Conservation (phyloP, 1,284 basidiomycete species). For the Anthracocystis panici-leucophaei region DNA sequence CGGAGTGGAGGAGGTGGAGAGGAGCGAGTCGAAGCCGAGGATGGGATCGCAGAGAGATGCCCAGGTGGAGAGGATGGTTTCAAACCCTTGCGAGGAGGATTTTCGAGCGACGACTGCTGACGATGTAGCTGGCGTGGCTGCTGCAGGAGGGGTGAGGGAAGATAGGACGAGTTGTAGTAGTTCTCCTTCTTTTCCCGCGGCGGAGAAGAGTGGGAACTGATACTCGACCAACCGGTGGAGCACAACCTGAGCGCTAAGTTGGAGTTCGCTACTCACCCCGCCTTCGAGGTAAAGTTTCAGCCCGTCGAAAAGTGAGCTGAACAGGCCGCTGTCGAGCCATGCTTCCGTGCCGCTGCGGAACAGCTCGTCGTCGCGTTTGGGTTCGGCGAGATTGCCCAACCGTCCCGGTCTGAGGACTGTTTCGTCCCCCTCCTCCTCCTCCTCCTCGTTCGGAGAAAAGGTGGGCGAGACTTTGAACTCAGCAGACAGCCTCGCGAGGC, state of each 20-base stretch:
- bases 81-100: constrained; percentile 30
- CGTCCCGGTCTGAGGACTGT: constrained; percentile 22
- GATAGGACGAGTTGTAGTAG: constrained; percentile 24
- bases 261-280: constrained; percentile 18
- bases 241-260: constrained; percentile 48
- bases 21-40: constrained; percentile 43
- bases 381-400: constrained; percentile 10
- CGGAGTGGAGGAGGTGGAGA: background rate
- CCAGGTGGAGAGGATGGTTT: constrained; percentile 30
- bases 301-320: constrained; percentile 18
- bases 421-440: constrained; percentile 32
- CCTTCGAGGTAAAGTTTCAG: constrained; percentile 24
- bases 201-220: constrained; percentile 47
- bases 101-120: constrained; percentile 29
- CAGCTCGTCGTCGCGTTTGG: constrained; percentile 1
- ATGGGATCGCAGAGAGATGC: constrained; percentile 36
- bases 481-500: constrained; percentile 39
- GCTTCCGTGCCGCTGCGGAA: constrained; percentile 16
- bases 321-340: constrained; percentile 47
- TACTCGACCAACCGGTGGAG: constrained; percentile 51
- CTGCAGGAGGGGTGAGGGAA: background rate
- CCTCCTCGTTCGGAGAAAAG: background rate
- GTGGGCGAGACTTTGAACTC: constrained; percentile 43
- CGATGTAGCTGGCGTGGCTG: background rate
- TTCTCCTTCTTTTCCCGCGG: constrained; percentile 25